phyloP scores from a whole-genome alignment of 192 early-diverging fungal genomes.

The Mortierella hygrophila region DNA sequence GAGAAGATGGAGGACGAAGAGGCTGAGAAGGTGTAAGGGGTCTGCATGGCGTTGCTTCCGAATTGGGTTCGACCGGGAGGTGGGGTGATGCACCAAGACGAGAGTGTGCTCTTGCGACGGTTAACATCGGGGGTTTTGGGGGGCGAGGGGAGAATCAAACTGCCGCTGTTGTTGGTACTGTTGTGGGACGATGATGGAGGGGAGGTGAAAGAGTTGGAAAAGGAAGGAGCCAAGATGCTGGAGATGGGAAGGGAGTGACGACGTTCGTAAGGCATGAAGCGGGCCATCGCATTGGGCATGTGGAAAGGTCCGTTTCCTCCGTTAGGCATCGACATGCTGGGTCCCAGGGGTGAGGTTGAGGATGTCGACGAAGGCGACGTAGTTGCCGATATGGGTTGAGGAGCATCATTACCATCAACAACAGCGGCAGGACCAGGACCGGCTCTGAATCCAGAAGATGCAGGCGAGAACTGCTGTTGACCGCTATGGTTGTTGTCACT shows the following conservation, averaged over 20 bases:
- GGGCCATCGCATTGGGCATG: conserved; percentile 27
- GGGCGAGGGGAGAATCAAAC: conserved; percentile 39
- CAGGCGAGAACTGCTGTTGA: not conserved
- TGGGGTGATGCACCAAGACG: conserved; percentile 33
- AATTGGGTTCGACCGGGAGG: not conserved
- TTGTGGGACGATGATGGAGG: conserved; percentile 6
- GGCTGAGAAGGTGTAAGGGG: not conserved
- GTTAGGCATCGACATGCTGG: not conserved
- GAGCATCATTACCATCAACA: too few species aligned
- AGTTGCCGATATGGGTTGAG: not conserved
- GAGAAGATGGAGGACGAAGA: not conserved
- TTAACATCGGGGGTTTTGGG: conserved; percentile 41
- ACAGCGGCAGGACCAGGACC: not conserved
- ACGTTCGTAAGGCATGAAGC: conserved; percentile 52
- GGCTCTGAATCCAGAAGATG: not conserved
- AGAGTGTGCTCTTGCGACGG: conserved; percentile 28
- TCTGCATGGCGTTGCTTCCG: conserved; percentile 1
- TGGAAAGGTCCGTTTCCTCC: not conserved
- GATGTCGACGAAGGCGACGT: not conserved
- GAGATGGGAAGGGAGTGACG: conserved; percentile 40
- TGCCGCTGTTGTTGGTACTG: not conserved
- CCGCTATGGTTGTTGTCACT: not conserved
- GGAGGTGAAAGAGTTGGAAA: not conserved
- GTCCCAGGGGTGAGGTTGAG: not conserved
- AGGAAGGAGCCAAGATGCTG: conserved; percentile 7